These are phyloP conservation scores for Podosphaera fusca DNA, from an alignment of 2,329 filamentous ascomycete species.

Conservation along the genomic window DNA sequence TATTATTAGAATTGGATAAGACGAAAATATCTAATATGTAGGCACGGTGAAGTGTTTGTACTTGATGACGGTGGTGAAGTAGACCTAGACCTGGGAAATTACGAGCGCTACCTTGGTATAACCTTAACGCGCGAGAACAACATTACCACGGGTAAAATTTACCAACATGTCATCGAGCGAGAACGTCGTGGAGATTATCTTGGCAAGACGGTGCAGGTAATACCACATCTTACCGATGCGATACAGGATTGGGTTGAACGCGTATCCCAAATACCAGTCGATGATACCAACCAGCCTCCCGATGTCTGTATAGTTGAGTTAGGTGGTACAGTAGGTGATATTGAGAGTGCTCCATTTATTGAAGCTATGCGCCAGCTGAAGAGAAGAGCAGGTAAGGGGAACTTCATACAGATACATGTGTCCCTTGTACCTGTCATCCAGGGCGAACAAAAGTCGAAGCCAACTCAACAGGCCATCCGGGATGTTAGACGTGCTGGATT, in stretches of 20 bases:
- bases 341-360: constrained; percentile 72
- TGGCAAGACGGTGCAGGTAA: constrained; percentile 71
- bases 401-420: constrained; percentile 78
- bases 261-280: constrained; percentile 66
- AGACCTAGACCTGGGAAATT: constrained; percentile 54
- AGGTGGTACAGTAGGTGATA: constrained; percentile 53
- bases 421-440: constrained; percentile 53
- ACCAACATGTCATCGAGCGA: constrained; percentile 64
- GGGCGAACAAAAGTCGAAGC: constrained; percentile 83
- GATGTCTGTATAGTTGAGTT: constrained; percentile 78
- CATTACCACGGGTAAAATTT: constrained; percentile 95
- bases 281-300: constrained; percentile 59
- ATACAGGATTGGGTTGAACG: constrained; percentile 85
- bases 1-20: background rate
- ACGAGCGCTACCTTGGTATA: constrained; percentile 61
- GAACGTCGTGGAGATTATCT: constrained; percentile 39
- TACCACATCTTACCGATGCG: constrained; percentile 76
- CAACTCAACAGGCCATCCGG: constrained; percentile 76
- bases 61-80: constrained; percentile 62
- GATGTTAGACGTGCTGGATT: constrained; percentile 47
- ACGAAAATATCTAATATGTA: constrained; percentile 17
- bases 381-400: constrained; percentile 46
- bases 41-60: constrained; percentile 78
- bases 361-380: constrained; percentile 66
- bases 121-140: constrained; percentile 65